These are phyloP conservation scores for Cokeromyces recurvatus DNA, from an alignment of 371 early-diverging fungal genomes.

Conservation along the genomic window DNA sequence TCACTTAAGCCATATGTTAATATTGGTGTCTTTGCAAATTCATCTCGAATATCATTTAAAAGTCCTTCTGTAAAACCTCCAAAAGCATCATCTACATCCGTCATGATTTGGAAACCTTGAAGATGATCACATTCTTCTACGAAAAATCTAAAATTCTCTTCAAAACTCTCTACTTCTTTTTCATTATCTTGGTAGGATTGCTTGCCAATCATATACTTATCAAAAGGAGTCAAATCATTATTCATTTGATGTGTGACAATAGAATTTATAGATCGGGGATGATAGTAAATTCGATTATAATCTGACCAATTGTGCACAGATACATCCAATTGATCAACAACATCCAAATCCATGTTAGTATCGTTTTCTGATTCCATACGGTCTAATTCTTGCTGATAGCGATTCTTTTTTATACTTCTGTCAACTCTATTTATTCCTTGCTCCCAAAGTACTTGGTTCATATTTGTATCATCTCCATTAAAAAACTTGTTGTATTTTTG, in stretches of 20 bases:
- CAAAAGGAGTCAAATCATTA: slow-evolving; percentile 66
- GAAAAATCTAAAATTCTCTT: slow-evolving; percentile 73
- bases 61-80: slow-evolving; percentile 66
- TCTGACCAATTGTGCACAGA: slow-evolving; percentile 77
- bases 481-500: slow-evolving; percentile 64
- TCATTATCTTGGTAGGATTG: slow-evolving; percentile 63
- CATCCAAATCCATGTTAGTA: slow-evolving; percentile 16
- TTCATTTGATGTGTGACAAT: slow-evolving; percentile 60
- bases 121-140: slow-evolving; percentile 83
- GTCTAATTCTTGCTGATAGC: slow-evolving; percentile 53
- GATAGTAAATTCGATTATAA: slow-evolving; percentile 70
- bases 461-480: slow-evolving; percentile 8
- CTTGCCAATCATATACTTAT: slow-evolving; percentile 67
- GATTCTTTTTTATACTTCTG: slow-evolving; percentile 39
- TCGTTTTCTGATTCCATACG: slow-evolving; percentile 28
- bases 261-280: slow-evolving; percentile 64
- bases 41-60: slow-evolving; percentile 67
- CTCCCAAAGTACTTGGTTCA: slow-evolving; percentile 29
- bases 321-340: slow-evolving; percentile 24
- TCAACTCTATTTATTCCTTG: slow-evolving; percentile 41
- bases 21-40: slow-evolving; percentile 70
- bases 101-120: slow-evolving; percentile 81
- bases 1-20: slow-evolving; percentile 59
- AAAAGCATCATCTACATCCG: slow-evolving; percentile 73
- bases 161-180: slow-evolving; percentile 61